phyloP scores from a whole-genome alignment of 73 alveolate genomes.

The Blepharisma japonicum region DNA sequence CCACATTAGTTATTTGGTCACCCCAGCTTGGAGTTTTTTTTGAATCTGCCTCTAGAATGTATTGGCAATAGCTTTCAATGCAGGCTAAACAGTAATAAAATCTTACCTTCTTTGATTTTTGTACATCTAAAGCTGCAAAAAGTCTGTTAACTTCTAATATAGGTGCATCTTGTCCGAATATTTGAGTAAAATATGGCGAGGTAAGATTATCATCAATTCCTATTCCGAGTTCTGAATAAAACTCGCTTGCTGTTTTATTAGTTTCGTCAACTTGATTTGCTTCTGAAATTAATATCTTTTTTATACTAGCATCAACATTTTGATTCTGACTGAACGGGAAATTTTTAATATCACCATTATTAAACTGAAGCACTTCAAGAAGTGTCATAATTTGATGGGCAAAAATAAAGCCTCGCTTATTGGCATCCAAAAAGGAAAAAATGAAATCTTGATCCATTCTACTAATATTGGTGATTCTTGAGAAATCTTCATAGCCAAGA shows the following conservation, averaged over 20 bases:
- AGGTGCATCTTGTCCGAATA: not conserved
- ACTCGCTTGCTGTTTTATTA: not conserved
- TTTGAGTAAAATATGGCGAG: not conserved
- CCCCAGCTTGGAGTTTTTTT: too few species aligned
- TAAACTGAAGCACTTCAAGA: not conserved
- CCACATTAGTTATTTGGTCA: too few species aligned
- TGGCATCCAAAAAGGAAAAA: not conserved
- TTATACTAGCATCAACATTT: not conserved
- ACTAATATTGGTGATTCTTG: not conserved
- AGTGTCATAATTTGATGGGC: slow-evolving; percentile 8
- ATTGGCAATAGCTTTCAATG: not conserved
- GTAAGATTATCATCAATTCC: not conserved
- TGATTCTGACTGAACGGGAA: not conserved
- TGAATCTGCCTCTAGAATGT: not conserved
- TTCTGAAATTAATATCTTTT: not conserved
- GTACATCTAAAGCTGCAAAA: not conserved
- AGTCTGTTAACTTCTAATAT: not conserved
- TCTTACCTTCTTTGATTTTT: not conserved
- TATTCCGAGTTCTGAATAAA: not conserved
- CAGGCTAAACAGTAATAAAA: not conserved
- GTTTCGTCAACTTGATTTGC: not conserved
- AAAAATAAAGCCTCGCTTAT: slow-evolving; percentile 2
- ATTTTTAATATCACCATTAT: not conserved
- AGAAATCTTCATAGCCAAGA: not conserved
- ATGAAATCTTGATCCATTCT: not conserved